Evolutionary conservation across 164 flowering plant species (phyloP).

Genomic region (Brasenia schreberi): DNA sequence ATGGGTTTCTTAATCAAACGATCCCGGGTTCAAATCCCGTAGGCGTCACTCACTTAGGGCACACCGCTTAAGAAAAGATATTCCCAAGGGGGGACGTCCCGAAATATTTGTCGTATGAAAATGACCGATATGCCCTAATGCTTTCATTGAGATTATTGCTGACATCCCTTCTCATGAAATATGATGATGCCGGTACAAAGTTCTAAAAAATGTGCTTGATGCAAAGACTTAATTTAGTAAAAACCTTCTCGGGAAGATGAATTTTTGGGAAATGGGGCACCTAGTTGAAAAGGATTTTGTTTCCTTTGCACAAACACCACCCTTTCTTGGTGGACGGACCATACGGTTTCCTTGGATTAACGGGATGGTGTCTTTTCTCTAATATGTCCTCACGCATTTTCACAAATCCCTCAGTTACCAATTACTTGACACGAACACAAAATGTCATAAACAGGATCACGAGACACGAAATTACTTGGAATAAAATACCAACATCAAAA

Average conservation of each 20-base stretch:
- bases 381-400: neutral
- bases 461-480: neutral
- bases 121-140: neutral
- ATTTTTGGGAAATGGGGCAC: neutral
- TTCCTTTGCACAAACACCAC: neutral
- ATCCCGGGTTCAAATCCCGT: too few species aligned
- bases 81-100: too few species aligned
- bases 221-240: neutral
- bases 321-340: neutral
- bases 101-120: too few species aligned
- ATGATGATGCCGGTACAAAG: neutral
- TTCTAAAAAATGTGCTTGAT: neutral
- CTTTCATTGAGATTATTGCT: neutral
- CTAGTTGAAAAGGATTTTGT: neutral
- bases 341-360: neutral
- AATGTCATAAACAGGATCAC: neutral
- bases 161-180: neutral
- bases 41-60: too few species aligned
- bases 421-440: neutral
- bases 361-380: neutral
- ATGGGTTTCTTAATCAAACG: too few species aligned
- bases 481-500: too few species aligned
- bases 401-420: too few species aligned
- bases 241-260: neutral
- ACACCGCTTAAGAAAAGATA: too few species aligned